Base-by-base conservation (phyloP, 768 basidiomycete genomes). In the Hemileccinum impolitum region DNA sequence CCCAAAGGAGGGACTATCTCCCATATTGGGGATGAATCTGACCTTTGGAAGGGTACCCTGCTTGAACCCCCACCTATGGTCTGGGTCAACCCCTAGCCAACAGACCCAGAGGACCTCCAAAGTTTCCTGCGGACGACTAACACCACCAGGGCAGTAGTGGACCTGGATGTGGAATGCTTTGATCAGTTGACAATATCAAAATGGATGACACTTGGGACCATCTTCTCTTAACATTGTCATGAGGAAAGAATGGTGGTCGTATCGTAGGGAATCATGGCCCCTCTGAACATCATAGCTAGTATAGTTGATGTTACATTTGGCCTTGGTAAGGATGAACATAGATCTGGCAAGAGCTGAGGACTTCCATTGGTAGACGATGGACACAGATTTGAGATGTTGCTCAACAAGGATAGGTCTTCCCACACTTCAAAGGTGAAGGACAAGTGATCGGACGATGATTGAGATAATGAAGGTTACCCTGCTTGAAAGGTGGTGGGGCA, bases 181-280 rank as follows among this genome's bases (percentile, higher is more conserved):
- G 12, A 51, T 3, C 1, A 51, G 8, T 3, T 47, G 45, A 8
- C 31, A 34, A 10, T 53, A 45, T 39, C 51, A 52, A 6, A 44
- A 49, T 0, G 43, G 51, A 7, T 52, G 51, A 12, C 2, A 4
- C 1, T 43, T 6, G 1, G 46, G 7, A 13, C 31, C 31, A 10
- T 53, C 43, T 39, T 53, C 35, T 34, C 43, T 45, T 1, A 23
- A 53, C 10, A 45, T 2, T 2, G 35, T 53, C 23, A 53, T 50
- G 5, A 53, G 32, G 17, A 45, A 37, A 2, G 43, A 25, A 6
- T 0, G 6, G 3, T 18, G n/a, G n/a, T n/a, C 0, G 2, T 23
- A 13, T 5, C 21, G 8, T 2, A 45, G n/a, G 3, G 15, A 42
- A 17, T 51, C 30, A 4, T 42, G 8, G 2, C 2, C 48, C 3